Evolutionary conservation across 2,329 filamentous ascomycete genomes (phyloP).

Genomic region (Nemania abortiva): DNA sequence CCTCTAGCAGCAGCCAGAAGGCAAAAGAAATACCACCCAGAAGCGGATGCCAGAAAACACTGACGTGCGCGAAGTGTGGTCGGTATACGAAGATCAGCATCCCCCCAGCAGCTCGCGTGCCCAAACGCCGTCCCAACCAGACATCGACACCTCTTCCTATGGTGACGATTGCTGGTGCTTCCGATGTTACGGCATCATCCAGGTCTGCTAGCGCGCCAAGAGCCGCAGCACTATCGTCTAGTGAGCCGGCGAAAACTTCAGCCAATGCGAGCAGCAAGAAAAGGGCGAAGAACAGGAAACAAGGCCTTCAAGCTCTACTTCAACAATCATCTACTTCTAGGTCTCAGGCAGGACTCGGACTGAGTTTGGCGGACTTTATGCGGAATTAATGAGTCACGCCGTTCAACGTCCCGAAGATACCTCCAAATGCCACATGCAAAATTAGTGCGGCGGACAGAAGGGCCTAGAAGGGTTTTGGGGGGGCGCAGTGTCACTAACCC

Average conservation of each 20-base stretch:
- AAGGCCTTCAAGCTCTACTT: constrained; percentile 74
- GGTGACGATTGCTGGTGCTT: neutral
- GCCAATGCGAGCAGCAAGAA: constrained; percentile 73
- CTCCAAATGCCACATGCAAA: neutral
- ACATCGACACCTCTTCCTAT: constrained; percentile 29
- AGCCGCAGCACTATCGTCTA: constrained; percentile 34
- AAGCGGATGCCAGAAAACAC: constrained; percentile 52
- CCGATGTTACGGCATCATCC: neutral
- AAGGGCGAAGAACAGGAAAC: constrained; percentile 73
- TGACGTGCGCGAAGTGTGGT: constrained; percentile 61
- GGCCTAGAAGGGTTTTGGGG: constrained; percentile 27
- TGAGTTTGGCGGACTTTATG: constrained; percentile 70
- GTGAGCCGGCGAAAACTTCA: constrained; percentile 52
- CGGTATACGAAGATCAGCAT: constrained; percentile 58
- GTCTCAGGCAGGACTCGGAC: constrained; percentile 53
- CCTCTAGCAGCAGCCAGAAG: constrained; percentile 8
- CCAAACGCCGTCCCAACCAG: constrained; percentile 45
- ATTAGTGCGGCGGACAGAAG: neutral
- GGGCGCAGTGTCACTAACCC: constrained; percentile 17
- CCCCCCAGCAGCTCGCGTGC: constrained; percentile 53
- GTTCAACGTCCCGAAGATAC: neutral
- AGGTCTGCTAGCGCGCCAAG: constrained; percentile 9
- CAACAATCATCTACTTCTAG: constrained; percentile 59
- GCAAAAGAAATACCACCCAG: neutral
- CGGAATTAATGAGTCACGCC: constrained; percentile 49